phyloP scores from a whole-genome alignment of 768 basidiomycete species.

The Pluteus cervinus region DNA sequence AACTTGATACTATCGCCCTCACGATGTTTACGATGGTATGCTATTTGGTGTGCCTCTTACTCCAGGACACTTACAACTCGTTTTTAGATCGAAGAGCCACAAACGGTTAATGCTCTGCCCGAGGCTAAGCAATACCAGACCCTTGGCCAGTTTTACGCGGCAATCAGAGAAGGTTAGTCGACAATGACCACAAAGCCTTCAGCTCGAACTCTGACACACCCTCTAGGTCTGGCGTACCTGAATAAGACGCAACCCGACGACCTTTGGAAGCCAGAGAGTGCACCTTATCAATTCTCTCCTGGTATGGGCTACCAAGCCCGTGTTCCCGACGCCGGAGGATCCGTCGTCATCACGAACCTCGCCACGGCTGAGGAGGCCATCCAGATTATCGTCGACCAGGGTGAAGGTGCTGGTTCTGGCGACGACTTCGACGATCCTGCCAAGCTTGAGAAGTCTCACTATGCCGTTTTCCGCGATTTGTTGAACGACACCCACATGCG shows the following conservation, averaged over 20 bases:
- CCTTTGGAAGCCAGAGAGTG: slow-evolving; percentile 4
- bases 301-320: slow-evolving; percentile 1
- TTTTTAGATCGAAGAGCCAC: slow-evolving; percentile 2
- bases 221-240: too few species aligned
- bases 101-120: neutral
- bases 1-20: neutral
- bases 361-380: slow-evolving; percentile 12
- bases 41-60: too few species aligned
- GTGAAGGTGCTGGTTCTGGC: slow-evolving; percentile 14
- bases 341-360: slow-evolving; percentile 12
- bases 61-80: neutral
- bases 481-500: too few species aligned
- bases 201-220: too few species aligned
- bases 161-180: neutral
- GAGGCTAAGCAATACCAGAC: neutral
- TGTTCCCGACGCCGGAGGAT: slow-evolving; percentile 2
- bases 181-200: neutral
- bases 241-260: too few species aligned
- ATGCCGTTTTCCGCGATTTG: slow-evolving; percentile 11
- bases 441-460: slow-evolving; percentile 16
- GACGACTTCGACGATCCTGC: too few species aligned
- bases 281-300: slow-evolving; percentile 2
- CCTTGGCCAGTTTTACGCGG: neutral
- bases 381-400: slow-evolving; percentile 16
- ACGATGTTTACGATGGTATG: slow-evolving; percentile 3